Evolutionary conservation across 2,329 filamentous ascomycete species (phyloP).

Genomic region (Diaporthe nobilis): DNA sequence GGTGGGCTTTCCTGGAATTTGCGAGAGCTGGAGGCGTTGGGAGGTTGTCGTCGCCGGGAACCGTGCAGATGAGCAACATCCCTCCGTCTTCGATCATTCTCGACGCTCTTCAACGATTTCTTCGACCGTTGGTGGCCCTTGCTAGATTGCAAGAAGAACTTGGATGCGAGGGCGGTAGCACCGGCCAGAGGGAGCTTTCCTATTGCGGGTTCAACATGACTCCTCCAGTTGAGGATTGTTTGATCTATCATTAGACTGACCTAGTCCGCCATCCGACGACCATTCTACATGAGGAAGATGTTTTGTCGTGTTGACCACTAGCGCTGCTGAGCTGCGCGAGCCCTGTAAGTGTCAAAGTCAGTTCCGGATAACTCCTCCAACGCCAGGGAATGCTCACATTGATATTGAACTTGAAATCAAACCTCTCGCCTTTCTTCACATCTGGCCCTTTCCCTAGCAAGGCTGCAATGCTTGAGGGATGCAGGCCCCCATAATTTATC

Average conservation of each 20-base stretch:
- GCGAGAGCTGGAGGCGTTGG: neutral
- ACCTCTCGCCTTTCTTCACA: conserved; percentile 24
- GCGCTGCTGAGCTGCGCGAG: conserved; percentile 26
- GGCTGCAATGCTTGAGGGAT: conserved; percentile 33
- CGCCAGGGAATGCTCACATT: neutral
- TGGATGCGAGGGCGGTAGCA: conserved; percentile 5
- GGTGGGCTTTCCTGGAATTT: neutral
- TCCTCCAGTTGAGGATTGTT: neutral
- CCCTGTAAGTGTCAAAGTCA: neutral
- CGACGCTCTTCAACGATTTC: neutral
- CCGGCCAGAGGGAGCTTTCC: conserved; percentile 32
- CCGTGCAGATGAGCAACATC: neutral
- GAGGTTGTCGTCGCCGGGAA: neutral
- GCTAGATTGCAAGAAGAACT: conserved; percentile 7
- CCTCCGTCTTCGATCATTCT: neutral
- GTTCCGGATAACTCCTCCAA: neutral
- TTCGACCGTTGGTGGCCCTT: neutral
- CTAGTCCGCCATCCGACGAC: conserved; percentile 30
- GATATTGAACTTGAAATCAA: conserved; percentile 35
- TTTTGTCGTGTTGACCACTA: conserved; percentile 31
- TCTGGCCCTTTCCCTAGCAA: conserved; percentile 33
- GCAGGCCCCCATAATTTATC: conserved; percentile 17
- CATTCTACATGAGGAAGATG: conserved; percentile 34
- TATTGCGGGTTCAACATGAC: neutral
- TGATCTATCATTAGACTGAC: neutral